These are phyloP conservation scores for Posidonia oceanica DNA, from an alignment of 116 monocot species.

Conservation along the genomic window DNA sequence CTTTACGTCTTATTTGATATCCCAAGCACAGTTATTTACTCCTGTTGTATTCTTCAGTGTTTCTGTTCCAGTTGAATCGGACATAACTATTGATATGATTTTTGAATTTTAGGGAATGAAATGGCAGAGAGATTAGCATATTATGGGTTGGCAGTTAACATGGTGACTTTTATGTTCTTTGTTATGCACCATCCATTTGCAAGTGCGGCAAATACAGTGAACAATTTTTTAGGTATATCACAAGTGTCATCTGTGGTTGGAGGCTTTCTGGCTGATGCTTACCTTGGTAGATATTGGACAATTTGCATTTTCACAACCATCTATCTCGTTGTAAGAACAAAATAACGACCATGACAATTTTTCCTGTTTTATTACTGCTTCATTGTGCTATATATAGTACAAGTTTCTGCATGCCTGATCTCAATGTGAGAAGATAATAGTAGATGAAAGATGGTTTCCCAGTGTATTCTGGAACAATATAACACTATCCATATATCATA, in stretches of 20 bases:
- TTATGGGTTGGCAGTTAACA: constrained; percentile 85
- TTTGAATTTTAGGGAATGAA: constrained; percentile 59
- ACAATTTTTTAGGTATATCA: constrained; percentile 82
- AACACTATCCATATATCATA: too few species aligned
- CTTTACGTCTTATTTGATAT: background rate
- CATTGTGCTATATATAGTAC: background rate
- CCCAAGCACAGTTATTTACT: background rate
- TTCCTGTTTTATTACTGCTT: background rate
- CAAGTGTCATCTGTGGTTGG: constrained; percentile 82
- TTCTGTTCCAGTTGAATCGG: background rate
- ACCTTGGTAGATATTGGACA: constrained; percentile 98
- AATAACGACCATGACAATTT: too few species aligned
- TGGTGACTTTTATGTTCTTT: constrained; percentile 83
- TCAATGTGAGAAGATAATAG: too few species aligned
- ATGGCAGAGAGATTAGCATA: constrained; percentile 97
- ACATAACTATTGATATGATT: background rate
- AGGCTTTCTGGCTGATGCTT: constrained; percentile 94
- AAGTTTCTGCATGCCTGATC: too few species aligned
- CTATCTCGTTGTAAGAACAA: constrained; percentile 61
- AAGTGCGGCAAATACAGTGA: constrained; percentile 71
- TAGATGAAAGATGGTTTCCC: too few species aligned
- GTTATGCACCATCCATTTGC: constrained; percentile 75
- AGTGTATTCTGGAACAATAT: too few species aligned
- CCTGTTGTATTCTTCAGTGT: background rate
- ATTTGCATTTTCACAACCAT: constrained; percentile 81